Evolutionary conservation across 139 green algal species (phyloP).

Genomic region (Klebsormidium nitens): DNA sequence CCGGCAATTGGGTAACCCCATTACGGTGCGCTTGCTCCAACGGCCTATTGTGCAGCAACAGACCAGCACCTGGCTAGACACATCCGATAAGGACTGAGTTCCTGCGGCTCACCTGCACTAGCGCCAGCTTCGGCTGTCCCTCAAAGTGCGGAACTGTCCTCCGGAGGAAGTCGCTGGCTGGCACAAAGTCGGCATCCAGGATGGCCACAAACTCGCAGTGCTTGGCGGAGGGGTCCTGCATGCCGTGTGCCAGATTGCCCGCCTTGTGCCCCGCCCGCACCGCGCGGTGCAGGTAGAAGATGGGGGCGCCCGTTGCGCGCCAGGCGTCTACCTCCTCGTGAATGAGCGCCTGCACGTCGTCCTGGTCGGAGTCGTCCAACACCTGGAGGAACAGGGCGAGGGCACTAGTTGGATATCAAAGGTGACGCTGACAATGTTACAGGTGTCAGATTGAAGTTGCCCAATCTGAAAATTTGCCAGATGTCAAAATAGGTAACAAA

Average conservation of each 20-base stretch:
- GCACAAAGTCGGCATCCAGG: conserved; percentile 87
- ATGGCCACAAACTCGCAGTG: conserved; percentile 66
- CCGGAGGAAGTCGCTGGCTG: conserved; percentile 19
- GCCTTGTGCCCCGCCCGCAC: conserved; percentile 56
- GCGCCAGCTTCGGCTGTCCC: too few species aligned
- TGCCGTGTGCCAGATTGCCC: conserved; percentile 31
- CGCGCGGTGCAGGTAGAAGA: conserved; percentile 56
- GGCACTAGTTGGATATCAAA: too few species aligned
- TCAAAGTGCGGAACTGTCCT: conserved; percentile 21
- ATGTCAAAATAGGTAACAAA: too few species aligned
- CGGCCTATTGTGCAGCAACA: too few species aligned
- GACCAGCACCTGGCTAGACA: too few species aligned
- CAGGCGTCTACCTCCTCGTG: conserved; percentile 30
- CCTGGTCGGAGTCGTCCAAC: conserved; percentile 77
- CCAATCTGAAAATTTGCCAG: too few species aligned
- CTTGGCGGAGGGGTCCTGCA: conserved; percentile 33
- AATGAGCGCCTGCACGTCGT: conserved; percentile 55
- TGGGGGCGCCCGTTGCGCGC: conserved; percentile 48
- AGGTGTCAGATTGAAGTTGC: too few species aligned
- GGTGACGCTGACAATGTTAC: too few species aligned
- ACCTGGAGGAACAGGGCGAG: too few species aligned
- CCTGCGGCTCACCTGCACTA: conserved; percentile 25
- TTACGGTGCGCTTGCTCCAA: too few species aligned
- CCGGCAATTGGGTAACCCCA: too few species aligned
- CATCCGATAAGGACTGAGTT: conserved; percentile 56